phyloP scores from a whole-genome alignment of 2,329 filamentous ascomycete species.

The Fusarium protoensiforme region DNA sequence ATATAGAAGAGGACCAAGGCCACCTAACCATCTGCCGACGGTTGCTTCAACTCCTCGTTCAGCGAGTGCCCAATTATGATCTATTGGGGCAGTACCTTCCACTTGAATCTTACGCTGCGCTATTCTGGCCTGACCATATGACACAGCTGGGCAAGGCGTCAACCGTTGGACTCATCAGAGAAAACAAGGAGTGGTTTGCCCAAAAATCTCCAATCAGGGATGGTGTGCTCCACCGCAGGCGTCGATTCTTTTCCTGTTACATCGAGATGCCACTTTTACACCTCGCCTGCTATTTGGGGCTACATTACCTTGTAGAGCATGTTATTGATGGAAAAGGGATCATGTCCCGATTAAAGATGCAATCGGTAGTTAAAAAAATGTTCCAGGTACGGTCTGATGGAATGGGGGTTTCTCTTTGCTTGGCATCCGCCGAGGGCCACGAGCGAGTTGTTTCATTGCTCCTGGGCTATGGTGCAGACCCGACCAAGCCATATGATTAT shows the following conservation, averaged over 20 bases:
- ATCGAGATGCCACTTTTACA: background rate
- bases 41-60: background rate
- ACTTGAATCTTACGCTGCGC: background rate
- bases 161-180: background rate
- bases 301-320: background rate
- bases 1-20: background rate
- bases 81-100: background rate
- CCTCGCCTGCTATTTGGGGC: background rate
- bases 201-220: background rate
- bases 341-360: background rate
- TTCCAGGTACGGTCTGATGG: rapidly evolving
- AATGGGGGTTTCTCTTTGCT: too few relatives aligned
- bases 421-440: background rate
- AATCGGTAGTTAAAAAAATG: background rate
- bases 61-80: background rate
- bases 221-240: rapidly evolving
- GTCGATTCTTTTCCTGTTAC: rapidly evolving
- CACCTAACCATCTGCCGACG: background rate
- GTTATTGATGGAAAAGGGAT: background rate
- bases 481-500: background rate
- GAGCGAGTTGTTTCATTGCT: background rate
- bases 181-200: background rate
- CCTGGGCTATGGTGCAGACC: background rate
- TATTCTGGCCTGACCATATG: background rate
- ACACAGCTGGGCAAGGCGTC: background rate